Base-by-base conservation (phyloP, 2,329 filamentous ascomycete genomes). In the Apiospora aurea region DNA sequence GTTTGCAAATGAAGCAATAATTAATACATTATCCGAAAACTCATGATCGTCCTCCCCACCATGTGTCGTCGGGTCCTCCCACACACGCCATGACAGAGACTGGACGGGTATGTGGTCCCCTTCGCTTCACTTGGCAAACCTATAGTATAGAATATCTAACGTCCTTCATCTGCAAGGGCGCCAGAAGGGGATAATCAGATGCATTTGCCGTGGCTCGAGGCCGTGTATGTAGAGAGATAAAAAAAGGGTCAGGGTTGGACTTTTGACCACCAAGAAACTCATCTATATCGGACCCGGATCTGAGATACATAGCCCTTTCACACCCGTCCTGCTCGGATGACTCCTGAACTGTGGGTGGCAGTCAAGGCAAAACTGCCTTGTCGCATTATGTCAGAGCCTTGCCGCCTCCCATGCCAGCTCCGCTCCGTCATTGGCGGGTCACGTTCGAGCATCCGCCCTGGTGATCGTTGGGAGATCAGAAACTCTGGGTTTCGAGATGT, bases 391-490 rank as follows among this genome's bases (percentile, higher is more conserved):
- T 26, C 49, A n/a, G n/a, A 21, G n/a, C 8, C 49, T 14, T 21
- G 11, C 49, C 4, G 3, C 49, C 49, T 34, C 34, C 18, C 49
- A n/a, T 13, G 49, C 49, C 49, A 51, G 29, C 34, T 41, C 57
- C 57, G 57, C 57, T 64, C 34, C n/a, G 57, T 41, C 57, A 41
- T 41, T 64, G n/a, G 57, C 57, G 57, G 57, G 57, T 24, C 8
- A 41, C 34, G 57, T 41, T 41, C 18, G 34, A 64, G 34, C 34
- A 64, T 41, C 57, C 57, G 57, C 34, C 41, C 57, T 3, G 29
- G 34, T 41, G 57, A 64, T 64, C 57, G 34, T 64, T 21, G 57
- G 34, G 38, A 41, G 18, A 64, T 64, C 57, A 41, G 57, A 64
- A 64, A 64, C 57, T 16, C 57, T 24, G 29, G 18, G 10, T 41